A percentile compares a stretch with the other conserved stretches of the same genome.
Evolutionary conservation across 352 stramenopile genomes (phyloP).

Genomic region (Globisporangium camurandrum): DNA sequence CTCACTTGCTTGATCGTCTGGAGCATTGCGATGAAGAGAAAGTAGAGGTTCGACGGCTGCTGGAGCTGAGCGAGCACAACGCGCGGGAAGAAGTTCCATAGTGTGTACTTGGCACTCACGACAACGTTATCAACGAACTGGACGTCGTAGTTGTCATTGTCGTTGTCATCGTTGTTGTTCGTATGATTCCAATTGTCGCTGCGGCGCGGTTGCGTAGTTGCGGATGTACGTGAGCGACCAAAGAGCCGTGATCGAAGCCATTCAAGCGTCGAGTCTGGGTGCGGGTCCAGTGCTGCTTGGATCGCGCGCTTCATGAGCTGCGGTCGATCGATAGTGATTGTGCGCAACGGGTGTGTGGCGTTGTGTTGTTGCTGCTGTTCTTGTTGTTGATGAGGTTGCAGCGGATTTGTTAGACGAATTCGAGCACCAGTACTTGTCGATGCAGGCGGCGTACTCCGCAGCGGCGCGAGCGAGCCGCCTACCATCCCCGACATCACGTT

Average conservation of each 20-base stretch:
- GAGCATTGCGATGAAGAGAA: slow-evolving; percentile 78
- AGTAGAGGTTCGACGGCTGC: slow-evolving; percentile 80
- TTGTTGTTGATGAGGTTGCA: background rate
- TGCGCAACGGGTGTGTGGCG: slow-evolving; percentile 12
- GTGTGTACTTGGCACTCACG: slow-evolving; percentile 76
- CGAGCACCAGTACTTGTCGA: background rate
- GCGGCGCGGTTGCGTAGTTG: background rate
- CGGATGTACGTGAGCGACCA: slow-evolving; percentile 1
- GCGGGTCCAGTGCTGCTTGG: slow-evolving; percentile 5
- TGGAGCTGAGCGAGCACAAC: slow-evolving; percentile 69
- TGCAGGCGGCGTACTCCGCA: background rate
- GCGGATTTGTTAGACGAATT: background rate
- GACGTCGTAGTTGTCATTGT: background rate
- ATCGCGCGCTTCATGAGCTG: slow-evolving; percentile 13
- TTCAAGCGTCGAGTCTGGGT: background rate
- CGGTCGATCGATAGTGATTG: slow-evolving; percentile 41
- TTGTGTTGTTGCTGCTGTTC: background rate
- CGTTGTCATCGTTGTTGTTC: background rate
- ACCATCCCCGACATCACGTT: background rate
- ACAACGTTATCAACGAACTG: slow-evolving; percentile 61
- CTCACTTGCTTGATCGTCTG: slow-evolving; percentile 79
- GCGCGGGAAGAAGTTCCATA: slow-evolving; percentile 66
- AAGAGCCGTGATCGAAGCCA: slow-evolving; percentile 3
- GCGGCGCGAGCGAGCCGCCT: background rate
- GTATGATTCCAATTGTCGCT: background rate